Evolutionary conservation across 2,329 filamentous ascomycete species (phyloP), one percentile per base, ranked within the genome.

Genomic region (Beauveria sp.): DNA sequence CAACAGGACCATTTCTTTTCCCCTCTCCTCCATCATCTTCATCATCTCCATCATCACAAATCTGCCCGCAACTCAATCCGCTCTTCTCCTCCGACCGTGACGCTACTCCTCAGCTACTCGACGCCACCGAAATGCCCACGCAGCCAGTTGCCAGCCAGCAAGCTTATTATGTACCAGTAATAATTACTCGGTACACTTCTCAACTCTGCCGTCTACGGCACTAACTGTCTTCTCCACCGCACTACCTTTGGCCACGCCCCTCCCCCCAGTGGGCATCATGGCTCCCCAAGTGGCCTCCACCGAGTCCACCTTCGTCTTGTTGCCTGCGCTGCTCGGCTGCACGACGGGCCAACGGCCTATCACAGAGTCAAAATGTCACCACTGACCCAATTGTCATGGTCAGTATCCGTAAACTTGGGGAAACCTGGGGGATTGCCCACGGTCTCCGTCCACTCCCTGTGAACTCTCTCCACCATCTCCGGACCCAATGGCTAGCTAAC

Each of bases 341-440:
- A 28, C 42, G 26, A 22, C 20, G 40, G 40, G 45, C 26, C 34
- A 40, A 24, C 43, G 42, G 30, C 55, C 55, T 50, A 57, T 49
- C 55, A 38, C 55, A 43, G 30, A 24, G 34, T 8, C 47, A 60
- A 22, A 43, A 50, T 53, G 45, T 52, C 26, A 43, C 40, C 6
- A n/a, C 38, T 3, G 24, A 3, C 43, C 18, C 26, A 34, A 22
- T 10, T 42, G 46, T 22, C 24, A 50, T 20, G 22, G 30, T 24
- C 45, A 26, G 46, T 42, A 52, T 38, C 34, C 34, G 34, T 38
- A 58, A 58, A 60, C 57, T 60, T 60, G 57, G 57, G 57, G 47
- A 60, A 60, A 53, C 49, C 57, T 60, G 57, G 57, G 57, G 57
- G 43, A 51, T 59, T 51, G 56, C 46, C 46, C 56, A 43, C 24